Conservation (phyloP, 495 filamentous ascomycete species). For the Recurvomyces mirabilis region DNA sequence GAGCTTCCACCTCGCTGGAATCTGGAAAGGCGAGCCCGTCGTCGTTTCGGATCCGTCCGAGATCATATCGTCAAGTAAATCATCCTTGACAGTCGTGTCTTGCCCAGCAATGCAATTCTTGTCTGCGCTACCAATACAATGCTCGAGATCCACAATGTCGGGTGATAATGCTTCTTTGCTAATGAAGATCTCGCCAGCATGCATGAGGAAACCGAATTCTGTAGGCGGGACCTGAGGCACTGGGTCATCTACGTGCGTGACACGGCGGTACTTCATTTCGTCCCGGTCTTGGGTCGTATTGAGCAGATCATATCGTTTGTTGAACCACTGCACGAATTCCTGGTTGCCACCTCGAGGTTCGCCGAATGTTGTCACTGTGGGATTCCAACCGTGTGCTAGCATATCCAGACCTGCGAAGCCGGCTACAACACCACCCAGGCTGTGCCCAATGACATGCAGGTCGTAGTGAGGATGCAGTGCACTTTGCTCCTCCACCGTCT, state of each 20-base stretch:
- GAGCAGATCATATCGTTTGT: constrained; percentile 49
- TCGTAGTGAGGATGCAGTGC: constrained; percentile 55
- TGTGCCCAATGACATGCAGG: constrained; percentile 76
- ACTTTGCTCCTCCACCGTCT: constrained; percentile 43
- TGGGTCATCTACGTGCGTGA: constrained; percentile 81
- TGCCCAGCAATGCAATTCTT: constrained; percentile 53
- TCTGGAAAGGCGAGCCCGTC: constrained; percentile 33
- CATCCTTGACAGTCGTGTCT: constrained; percentile 15
- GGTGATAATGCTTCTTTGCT: constrained; percentile 57
- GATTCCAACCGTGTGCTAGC: constrained; percentile 52
- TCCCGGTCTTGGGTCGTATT: constrained; percentile 22
- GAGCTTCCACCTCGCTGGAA: constrained; percentile 57
- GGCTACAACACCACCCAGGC: constrained; percentile 84
- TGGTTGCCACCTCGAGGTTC: constrained; percentile 78
- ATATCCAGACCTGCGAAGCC: constrained; percentile 76
- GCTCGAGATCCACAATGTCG: constrained; percentile 48
- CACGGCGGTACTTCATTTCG: constrained; percentile 50
- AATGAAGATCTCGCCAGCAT: constrained; percentile 82
- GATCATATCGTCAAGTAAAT: constrained; percentile 14
- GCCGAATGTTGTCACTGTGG: constrained; percentile 80
- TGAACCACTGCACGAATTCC: constrained; percentile 55
- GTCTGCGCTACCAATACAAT: constrained; percentile 65
- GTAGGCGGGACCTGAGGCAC: constrained; percentile 74
- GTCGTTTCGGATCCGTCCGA: too few species aligned
- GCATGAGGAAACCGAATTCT: constrained; percentile 79